Conservation (phyloP, 805 yeast genomes). For the Saturnispora galanensis region DNA sequence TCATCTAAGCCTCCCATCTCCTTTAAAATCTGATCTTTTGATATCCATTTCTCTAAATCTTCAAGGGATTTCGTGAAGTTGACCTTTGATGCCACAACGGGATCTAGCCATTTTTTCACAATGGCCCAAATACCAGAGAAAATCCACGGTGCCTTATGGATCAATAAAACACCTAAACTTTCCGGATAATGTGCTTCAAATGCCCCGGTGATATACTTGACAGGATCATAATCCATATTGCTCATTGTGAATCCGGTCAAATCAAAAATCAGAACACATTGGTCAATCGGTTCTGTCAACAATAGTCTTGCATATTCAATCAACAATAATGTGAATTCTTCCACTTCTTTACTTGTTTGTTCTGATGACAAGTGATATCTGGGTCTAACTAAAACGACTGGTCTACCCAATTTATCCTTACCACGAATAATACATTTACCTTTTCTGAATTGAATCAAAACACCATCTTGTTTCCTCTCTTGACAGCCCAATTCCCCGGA, state of each 20-base stretch:
- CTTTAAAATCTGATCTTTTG: conserved; percentile 49
- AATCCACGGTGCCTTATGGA: conserved; percentile 96
- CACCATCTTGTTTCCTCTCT: conserved; percentile 34
- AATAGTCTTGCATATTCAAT: conserved; percentile 79
- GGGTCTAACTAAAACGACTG: conserved; percentile 75
- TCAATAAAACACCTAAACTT: conserved; percentile 70
- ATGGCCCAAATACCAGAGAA: conserved; percentile 92
- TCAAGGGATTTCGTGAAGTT: conserved; percentile 62
- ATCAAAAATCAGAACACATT: conserved; percentile 79
- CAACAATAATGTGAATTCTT: conserved; percentile 60
- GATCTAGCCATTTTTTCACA: conserved; percentile 90
- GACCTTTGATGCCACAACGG: conserved; percentile 89
- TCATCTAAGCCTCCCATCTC: conserved; percentile 67
- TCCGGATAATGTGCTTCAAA: conserved; percentile 98
- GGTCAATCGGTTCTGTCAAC: conserved; percentile 65
- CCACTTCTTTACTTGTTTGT: conserved; percentile 61
- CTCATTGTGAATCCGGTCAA: conserved; percentile 76
- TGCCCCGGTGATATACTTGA: conserved; percentile 77
- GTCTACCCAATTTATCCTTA: conserved; percentile 60
- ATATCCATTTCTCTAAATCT: conserved; percentile 60
- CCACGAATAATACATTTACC: conserved; percentile 75
- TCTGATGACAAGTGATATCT: conserved; percentile 61
- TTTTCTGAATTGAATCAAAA: conserved; percentile 44
- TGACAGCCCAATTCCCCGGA: conserved; percentile 65
- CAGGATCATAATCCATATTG: conserved; percentile 89